Evolutionary conservation across 371 early-diverging fungal genomes (phyloP).

Genomic region (Umbelopsis sp.): DNA sequence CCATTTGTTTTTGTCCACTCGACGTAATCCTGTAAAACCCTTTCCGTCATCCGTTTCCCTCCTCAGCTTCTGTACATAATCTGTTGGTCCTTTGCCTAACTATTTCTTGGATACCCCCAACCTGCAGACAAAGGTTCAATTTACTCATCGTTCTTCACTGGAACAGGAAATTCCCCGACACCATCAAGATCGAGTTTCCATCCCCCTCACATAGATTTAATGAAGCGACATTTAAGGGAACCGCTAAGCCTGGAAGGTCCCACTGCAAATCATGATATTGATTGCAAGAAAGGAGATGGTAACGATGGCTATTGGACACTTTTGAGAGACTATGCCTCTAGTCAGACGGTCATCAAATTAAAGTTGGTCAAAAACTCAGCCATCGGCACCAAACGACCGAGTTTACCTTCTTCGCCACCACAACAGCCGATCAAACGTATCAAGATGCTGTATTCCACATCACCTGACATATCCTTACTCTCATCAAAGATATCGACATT

Average conservation of each 20-base stretch:
- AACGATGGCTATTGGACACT: slow-evolving; percentile 13
- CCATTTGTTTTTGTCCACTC: background rate
- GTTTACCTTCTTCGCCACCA: slow-evolving; percentile 10
- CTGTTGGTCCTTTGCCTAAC: background rate
- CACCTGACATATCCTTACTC: background rate
- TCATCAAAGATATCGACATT: background rate
- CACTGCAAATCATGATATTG: background rate
- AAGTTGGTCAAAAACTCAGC: slow-evolving; percentile 18
- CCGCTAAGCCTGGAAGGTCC: background rate
- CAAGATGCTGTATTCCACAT: slow-evolving; percentile 12
- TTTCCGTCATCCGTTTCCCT: background rate
- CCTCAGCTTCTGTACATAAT: background rate
- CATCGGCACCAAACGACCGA: slow-evolving; percentile 17
- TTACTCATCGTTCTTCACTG: background rate
- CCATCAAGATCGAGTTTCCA: background rate
- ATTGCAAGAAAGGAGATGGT: slow-evolving; percentile 6
- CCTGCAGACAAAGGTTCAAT: background rate
- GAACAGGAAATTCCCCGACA: background rate
- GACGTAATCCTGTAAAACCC: background rate
- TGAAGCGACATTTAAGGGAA: slow-evolving; percentile 9
- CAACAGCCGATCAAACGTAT: slow-evolving; percentile 15
- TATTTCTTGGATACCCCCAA: background rate
- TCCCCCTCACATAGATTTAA: background rate
- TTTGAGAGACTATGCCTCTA: slow-evolving; percentile 13
- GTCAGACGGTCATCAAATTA: slow-evolving; percentile 20